Percentiles rank a stretch among this genome's conserved stretches.
Evolutionary conservation across 805 yeast species (phyloP).

Genomic region (Aciculoconidium aculeatum): DNA sequence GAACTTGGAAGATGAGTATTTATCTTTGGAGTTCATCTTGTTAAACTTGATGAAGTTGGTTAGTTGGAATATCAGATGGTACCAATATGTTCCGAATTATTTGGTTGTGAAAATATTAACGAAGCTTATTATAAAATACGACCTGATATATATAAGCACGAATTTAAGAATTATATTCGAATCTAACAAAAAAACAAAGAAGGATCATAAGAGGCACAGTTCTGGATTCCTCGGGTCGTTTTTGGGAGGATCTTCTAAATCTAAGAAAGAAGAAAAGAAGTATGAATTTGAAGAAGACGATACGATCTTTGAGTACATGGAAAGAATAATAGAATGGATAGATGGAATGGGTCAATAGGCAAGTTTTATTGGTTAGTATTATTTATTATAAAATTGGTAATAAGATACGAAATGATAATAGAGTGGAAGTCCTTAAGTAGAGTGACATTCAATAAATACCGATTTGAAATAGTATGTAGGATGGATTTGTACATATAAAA

Average conservation of each 20-base stretch:
- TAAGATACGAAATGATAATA: no score
- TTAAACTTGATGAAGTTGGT: conserved; percentile 38
- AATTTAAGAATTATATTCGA: conserved; percentile 34
- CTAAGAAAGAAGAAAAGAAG: conserved; percentile 7
- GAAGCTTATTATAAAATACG: conserved; percentile 37
- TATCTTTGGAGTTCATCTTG: conserved; percentile 29
- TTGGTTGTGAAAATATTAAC: conserved; percentile 38
- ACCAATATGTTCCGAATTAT: conserved; percentile 45
- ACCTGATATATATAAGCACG: conserved; percentile 34
- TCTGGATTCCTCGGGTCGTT: conserved; percentile 6
- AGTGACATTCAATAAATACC: no score
- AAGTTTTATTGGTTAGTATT: no score
- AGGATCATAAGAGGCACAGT: conserved; percentile 7
- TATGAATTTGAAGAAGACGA: conserved; percentile 26
- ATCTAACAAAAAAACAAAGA: conserved; percentile 17
- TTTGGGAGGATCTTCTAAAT: conserved; percentile 3
- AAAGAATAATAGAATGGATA: conserved; percentile 23
- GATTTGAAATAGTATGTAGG: no score
- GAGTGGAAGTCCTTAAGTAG: no score
- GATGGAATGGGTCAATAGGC: no score
- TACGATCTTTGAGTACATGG: conserved; percentile 28
- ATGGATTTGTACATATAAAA: background rate
- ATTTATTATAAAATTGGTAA: no score
- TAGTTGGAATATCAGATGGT: conserved; percentile 63
- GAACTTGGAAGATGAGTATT: conserved; percentile 22